Percentiles rank a stretch among this genome's conserved stretches.
Evolutionary conservation across 2,329 filamentous ascomycete genomes (phyloP).

Genomic region (Penicillium sp.): DNA sequence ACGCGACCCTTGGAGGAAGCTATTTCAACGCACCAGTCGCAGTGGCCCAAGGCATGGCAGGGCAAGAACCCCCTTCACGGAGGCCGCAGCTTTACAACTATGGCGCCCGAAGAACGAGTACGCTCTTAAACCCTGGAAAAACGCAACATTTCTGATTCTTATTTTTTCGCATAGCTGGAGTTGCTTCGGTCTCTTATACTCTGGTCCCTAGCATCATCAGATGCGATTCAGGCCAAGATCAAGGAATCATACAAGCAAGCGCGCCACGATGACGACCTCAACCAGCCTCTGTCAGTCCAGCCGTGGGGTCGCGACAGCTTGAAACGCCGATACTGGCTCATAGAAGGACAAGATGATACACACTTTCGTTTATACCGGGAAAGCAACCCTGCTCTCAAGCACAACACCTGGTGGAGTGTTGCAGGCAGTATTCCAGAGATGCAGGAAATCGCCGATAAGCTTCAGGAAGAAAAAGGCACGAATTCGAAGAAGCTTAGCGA

Average conservation of each 20-base stretch:
- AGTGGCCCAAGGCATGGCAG: slow-evolving; percentile 86
- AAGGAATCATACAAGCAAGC: slow-evolving; percentile 85
- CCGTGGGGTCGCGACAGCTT: slow-evolving; percentile 88
- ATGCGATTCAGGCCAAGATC: slow-evolving; percentile 75
- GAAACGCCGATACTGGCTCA: slow-evolving; percentile 87
- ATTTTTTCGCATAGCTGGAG: slow-evolving; percentile 60
- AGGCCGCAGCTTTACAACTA: slow-evolving; percentile 74
- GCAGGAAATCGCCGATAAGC: slow-evolving; percentile 69
- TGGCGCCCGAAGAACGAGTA: slow-evolving; percentile 81
- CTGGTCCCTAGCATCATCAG: slow-evolving; percentile 88
- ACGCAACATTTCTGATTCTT: slow-evolving; percentile 5
- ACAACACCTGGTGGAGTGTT: slow-evolving; percentile 88
- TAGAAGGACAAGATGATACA: slow-evolving; percentile 93
- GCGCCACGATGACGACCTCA: slow-evolving; percentile 72
- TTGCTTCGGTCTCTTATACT: slow-evolving; percentile 79
- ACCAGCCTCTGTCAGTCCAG: slow-evolving; percentile 85
- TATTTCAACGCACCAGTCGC: slow-evolving; percentile 74
- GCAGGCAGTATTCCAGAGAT: slow-evolving; percentile 89
- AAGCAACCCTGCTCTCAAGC: slow-evolving; percentile 73
- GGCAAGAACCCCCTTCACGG: slow-evolving; percentile 79
- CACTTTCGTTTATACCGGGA: slow-evolving; percentile 92
- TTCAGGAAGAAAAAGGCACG: slow-evolving; percentile 76
- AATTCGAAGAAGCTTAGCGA: slow-evolving; percentile 75
- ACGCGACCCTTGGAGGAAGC: slow-evolving; percentile 92
- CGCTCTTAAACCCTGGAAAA: slow-evolving; percentile 21